phyloP scores from a whole-genome alignment of 805 yeast genomes.

The Debaryomyces castellii region DNA sequence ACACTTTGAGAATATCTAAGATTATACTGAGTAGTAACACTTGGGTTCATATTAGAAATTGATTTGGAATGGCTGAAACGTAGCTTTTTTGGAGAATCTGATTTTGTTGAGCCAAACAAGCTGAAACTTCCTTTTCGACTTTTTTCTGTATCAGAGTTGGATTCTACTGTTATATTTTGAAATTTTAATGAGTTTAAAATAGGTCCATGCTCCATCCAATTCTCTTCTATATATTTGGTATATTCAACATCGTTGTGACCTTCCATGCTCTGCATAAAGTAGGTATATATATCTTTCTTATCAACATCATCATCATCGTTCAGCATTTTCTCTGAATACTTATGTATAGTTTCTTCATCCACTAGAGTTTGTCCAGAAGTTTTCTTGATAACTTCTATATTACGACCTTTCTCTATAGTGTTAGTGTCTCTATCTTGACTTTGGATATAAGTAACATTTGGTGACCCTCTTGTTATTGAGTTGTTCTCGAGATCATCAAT shows the following conservation, averaged over 20 bases:
- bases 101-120: conserved; percentile 1
- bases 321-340: neutral
- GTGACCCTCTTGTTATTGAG: neutral
- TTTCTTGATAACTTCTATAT: conserved; percentile 9
- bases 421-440: neutral
- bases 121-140: conserved; percentile 5
- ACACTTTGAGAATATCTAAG: conserved; percentile 11
- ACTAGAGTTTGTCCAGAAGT: conserved; percentile 14
- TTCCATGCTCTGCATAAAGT: conserved; percentile 4
- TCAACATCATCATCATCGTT: neutral
- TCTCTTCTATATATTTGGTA: conserved; percentile 9
- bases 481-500: neutral
- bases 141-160: neutral
- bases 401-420: neutral
- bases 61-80: neutral
- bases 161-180: neutral
- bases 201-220: conserved; percentile 22
- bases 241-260: conserved; percentile 3
- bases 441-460: neutral
- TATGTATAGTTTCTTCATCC: conserved; percentile 1
- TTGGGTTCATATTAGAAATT: neutral
- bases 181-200: conserved; percentile 6
- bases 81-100: conserved; percentile 1
- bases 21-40: neutral
- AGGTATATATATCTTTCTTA: neutral